Conservation (phyloP, 2,329 filamentous ascomycete genomes). For the Penicillium sclerotiorum region DNA sequence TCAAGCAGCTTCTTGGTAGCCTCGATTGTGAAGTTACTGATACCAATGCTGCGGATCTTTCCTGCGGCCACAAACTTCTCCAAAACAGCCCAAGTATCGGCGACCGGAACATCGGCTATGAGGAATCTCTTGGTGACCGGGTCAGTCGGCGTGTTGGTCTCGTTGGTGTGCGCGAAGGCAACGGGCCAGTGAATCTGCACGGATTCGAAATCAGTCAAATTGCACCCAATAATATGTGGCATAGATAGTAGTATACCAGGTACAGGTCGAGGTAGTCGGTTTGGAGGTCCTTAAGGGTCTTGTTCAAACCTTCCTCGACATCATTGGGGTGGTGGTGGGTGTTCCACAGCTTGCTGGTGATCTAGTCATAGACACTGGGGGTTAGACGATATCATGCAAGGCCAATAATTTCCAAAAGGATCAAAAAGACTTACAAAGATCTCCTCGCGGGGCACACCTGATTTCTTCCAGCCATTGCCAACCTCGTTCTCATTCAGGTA, state of each 20-base stretch:
- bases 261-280: slow-evolving; percentile 59
- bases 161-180: slow-evolving; percentile 33
- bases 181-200: slow-evolving; percentile 42
- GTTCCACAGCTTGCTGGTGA: slow-evolving; percentile 64
- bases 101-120: slow-evolving; percentile 29
- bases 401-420: background rate
- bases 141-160: slow-evolving; percentile 30
- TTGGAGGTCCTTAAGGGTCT: slow-evolving; percentile 53
- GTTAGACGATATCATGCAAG: background rate
- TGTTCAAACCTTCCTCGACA: slow-evolving; percentile 53
- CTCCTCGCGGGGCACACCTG: slow-evolving; percentile 34
- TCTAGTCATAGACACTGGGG: slow-evolving; percentile 32
- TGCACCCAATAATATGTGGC: background rate
- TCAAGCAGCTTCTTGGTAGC: slow-evolving; percentile 32
- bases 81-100: slow-evolving; percentile 40
- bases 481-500: slow-evolving; percentile 39
- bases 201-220: slow-evolving; percentile 2
- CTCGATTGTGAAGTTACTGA: slow-evolving; percentile 46
- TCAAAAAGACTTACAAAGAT: slow-evolving; percentile 30
- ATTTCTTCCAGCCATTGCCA: slow-evolving; percentile 36
- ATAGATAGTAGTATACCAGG: slow-evolving; percentile 35
- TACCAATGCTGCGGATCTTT: slow-evolving; percentile 40
- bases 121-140: slow-evolving; percentile 30
- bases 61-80: slow-evolving; percentile 38
- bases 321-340: slow-evolving; percentile 54